phyloP scores from a whole-genome alignment of 2,329 filamentous ascomycete genomes.

The Chlorencoelia australis region DNA sequence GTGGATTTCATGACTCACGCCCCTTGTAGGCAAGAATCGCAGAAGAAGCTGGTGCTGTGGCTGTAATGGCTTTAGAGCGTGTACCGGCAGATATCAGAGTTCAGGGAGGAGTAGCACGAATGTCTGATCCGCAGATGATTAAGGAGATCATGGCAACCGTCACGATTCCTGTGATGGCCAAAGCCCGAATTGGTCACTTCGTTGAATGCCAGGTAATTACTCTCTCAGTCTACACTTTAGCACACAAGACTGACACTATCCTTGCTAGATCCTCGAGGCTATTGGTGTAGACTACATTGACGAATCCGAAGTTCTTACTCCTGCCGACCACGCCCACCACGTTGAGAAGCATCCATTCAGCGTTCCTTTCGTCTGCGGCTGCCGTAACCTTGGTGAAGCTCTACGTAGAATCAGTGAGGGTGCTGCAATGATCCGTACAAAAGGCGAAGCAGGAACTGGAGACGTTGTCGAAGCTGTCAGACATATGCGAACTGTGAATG shows the following conservation, averaged over 20 bases:
- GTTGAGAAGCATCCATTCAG: slow-evolving; percentile 79
- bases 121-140: slow-evolving; percentile 94
- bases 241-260: neutral
- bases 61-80: slow-evolving; percentile 97
- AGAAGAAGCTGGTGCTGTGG: slow-evolving; percentile 89
- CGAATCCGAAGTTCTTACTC: slow-evolving; percentile 94
- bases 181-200: slow-evolving; percentile 94
- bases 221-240: neutral
- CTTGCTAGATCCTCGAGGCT: slow-evolving; percentile 77
- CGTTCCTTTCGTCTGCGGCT: slow-evolving; percentile 92
- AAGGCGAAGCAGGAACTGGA: slow-evolving; percentile 94
- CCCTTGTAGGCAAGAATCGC: slow-evolving; percentile 71
- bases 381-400: slow-evolving; percentile 87
- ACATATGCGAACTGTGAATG: slow-evolving; percentile 86
- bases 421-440: slow-evolving; percentile 97
- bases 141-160: slow-evolving; percentile 89
- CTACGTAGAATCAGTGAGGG: slow-evolving; percentile 85
- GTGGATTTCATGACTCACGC: slow-evolving; percentile 10
- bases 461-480: slow-evolving; percentile 94
- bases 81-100: slow-evolving; percentile 92
- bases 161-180: slow-evolving; percentile 98
- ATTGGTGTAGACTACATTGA: slow-evolving; percentile 97
- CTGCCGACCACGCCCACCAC: slow-evolving; percentile 82
- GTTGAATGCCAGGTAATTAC: slow-evolving; percentile 73
- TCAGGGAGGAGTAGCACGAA: slow-evolving; percentile 88